phyloP scores from a whole-genome alignment of 1,139 yeast species.

The Zygoascus meyerae region DNA sequence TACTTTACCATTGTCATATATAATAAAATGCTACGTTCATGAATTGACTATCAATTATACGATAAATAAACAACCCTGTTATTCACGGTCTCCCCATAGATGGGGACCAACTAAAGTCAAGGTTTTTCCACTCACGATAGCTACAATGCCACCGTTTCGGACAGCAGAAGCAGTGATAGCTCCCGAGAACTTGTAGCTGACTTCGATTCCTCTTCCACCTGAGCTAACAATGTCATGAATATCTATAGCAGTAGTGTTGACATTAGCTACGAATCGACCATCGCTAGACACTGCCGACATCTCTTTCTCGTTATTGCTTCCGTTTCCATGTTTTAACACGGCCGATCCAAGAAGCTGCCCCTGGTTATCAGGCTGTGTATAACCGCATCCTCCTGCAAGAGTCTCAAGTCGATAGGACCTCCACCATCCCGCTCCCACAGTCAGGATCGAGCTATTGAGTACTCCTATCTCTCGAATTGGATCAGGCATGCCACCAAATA shows the following conservation, averaged over 20 bases:
- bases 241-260: conserved; percentile 11
- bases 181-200: conserved; percentile 11
- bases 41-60: too few relatives aligned
- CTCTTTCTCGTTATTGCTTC: background rate
- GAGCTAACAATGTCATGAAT: conserved; percentile 15
- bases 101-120: background rate
- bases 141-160: conserved; percentile 3
- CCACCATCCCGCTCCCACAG: conserved; percentile 36
- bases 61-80: too few relatives aligned
- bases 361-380: conserved; percentile 22
- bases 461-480: conserved; percentile 25
- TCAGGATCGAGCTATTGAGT: conserved; percentile 27
- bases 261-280: conserved; percentile 10
- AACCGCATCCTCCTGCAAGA: conserved; percentile 28
- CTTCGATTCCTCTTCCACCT: conserved; percentile 15
- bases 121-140: conserved; percentile 5
- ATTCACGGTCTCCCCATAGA: too few relatives aligned
- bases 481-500: conserved; percentile 26
- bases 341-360: conserved; percentile 16
- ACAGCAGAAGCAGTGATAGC: conserved; percentile 12
- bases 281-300: conserved; percentile 3
- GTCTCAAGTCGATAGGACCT: conserved; percentile 27
- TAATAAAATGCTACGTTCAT: too few relatives aligned
- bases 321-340: background rate
- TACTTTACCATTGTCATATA: too few relatives aligned